Evolutionary conservation across 805 yeast genomes (phyloP).

Genomic region (Sungouiozyma intestinalis): DNA sequence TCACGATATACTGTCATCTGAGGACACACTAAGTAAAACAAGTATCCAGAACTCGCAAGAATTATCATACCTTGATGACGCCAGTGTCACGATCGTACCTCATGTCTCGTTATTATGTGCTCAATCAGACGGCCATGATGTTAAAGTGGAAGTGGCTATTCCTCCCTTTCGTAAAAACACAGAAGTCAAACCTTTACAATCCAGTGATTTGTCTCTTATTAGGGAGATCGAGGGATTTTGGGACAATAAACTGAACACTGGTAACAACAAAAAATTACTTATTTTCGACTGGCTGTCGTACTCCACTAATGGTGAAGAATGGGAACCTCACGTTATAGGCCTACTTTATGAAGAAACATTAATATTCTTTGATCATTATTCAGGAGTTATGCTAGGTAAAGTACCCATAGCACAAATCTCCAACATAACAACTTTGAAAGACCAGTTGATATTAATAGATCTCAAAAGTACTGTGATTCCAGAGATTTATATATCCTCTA

Average conservation of each 20-base stretch:
- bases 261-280: conserved; percentile 10
- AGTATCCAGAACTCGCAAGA: conserved; percentile 1
- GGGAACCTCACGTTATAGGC: conserved; percentile 27
- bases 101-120: background rate
- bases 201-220: background rate
- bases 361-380: conserved; percentile 13
- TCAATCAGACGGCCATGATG: background rate
- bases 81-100: background rate
- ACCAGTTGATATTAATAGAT: conserved; percentile 26
- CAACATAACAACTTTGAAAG: conserved; percentile 21
- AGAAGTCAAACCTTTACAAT: background rate
- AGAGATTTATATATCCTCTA: conserved; percentile 29
- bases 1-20: background rate
- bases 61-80: background rate
- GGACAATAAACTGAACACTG: background rate
- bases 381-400: conserved; percentile 31
- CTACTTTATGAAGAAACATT: conserved; percentile 12
- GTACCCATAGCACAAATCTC: conserved; percentile 30
- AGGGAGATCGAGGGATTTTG: background rate
- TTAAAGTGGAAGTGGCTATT: background rate
- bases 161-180: background rate
- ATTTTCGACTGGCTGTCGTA: conserved; percentile 35
- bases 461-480: conserved; percentile 35
- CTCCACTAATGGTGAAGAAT: conserved; percentile 34
- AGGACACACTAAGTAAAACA: conserved; percentile 1